These are phyloP conservation scores for Eimeria zaria DNA, from an alignment of 169 alveolate genomes.

Conservation along the genomic window DNA sequence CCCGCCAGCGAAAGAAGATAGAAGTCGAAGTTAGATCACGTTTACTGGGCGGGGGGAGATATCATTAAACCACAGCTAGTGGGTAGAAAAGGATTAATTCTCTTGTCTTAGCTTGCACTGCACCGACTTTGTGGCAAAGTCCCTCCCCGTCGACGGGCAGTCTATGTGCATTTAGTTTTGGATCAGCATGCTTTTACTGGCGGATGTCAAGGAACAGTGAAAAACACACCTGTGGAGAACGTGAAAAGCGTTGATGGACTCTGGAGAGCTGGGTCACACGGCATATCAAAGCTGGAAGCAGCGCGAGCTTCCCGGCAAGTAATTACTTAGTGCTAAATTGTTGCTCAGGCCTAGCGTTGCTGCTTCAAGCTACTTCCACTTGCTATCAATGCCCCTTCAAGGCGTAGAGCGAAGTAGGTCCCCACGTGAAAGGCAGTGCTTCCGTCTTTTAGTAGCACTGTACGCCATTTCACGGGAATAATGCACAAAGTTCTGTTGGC, in stretches of 20 bases:
- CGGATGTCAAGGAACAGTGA: not conserved
- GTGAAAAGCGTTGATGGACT: not conserved
- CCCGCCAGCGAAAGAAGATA: not conserved
- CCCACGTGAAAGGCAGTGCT: not conserved
- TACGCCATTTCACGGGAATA: not conserved
- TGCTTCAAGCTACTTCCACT: not conserved
- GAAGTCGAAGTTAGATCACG: not conserved
- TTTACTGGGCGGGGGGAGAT: not conserved
- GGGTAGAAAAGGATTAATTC: not conserved
- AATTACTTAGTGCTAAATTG: not conserved
- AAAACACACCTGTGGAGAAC: not conserved
- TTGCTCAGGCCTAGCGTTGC: not conserved
- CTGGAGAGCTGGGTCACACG: not conserved
- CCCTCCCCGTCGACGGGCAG: not conserved
- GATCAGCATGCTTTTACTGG: not conserved
- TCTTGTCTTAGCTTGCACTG: not conserved
- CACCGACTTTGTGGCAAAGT: not conserved
- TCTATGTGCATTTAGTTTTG: not conserved
- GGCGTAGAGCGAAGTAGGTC: not conserved
- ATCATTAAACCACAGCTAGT: not conserved
- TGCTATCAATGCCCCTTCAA: not conserved
- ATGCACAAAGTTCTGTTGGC: not conserved
- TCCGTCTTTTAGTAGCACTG: not conserved
- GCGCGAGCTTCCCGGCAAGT: not conserved
- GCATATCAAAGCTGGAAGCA: not conserved